phyloP scores from a whole-genome alignment of 73 alveolate species.

The Stentor coeruleus region DNA sequence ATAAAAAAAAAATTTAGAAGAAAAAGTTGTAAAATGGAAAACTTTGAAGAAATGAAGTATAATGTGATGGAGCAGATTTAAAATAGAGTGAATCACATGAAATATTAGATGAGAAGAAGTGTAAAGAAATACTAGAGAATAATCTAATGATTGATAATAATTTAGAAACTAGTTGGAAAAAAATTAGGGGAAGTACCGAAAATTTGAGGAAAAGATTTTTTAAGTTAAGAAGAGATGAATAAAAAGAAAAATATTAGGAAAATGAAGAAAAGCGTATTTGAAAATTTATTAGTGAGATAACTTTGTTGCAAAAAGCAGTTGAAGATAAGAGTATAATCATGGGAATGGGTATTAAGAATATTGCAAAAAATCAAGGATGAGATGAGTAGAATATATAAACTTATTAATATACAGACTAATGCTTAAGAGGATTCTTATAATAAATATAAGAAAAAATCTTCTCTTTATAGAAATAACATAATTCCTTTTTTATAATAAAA shows the following conservation, averaged over 20 bases:
- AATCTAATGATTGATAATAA: slow-evolving; percentile 44
- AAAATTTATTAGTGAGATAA: not conserved
- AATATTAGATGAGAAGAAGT: slow-evolving; percentile 42
- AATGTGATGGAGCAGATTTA: slow-evolving; percentile 28
- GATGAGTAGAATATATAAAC: not conserved
- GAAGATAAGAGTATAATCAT: not conserved
- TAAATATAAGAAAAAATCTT: too few relatives aligned
- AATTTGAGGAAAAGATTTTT: slow-evolving; percentile 49
- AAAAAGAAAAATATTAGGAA: slow-evolving; percentile 51
- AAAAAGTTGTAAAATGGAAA: slow-evolving; percentile 32
- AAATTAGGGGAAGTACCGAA: slow-evolving; percentile 37
- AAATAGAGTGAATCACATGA: slow-evolving; percentile 35
- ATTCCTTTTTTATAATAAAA: too few relatives aligned
- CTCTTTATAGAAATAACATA: too few relatives aligned
- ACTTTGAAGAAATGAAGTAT: slow-evolving; percentile 13
- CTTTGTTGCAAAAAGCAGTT: not conserved
- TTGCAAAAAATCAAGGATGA: not conserved
- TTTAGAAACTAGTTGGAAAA: slow-evolving; percentile 48
- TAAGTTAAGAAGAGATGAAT: slow-evolving; percentile 31
- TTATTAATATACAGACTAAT: not conserved
- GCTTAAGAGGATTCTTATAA: not conserved
- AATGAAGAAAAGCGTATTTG: slow-evolving; percentile 37
- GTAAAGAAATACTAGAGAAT: slow-evolving; percentile 54
- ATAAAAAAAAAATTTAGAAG: not conserved
- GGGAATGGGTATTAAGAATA: not conserved